Evolutionary conservation across 2,329 filamentous ascomycete genomes (phyloP), one percentile per base, ranked within the genome.

Genomic region (Aspergillus latus): DNA sequence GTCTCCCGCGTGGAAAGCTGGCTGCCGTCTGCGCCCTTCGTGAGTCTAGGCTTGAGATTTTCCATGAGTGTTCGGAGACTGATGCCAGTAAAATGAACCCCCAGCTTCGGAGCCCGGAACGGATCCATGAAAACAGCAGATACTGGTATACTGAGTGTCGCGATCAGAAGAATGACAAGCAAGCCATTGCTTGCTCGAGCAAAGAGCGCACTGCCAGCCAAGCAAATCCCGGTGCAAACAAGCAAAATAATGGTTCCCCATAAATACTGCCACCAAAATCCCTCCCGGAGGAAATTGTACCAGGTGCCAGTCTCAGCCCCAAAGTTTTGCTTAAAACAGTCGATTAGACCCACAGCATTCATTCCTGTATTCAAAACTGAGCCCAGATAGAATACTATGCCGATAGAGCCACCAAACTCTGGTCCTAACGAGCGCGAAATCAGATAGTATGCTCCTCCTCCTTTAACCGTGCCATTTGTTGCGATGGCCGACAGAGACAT

Each of bases 321-420:
- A 66, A 92, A 84, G 64, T 92, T 92, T 59, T 92, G 82, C 51
- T 84, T 85, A 55, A 95, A 80, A 66, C 90, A 95, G 74, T 94
- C 89, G 61, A 96, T 84, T 45, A 96, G 79, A 76, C 90, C 91
- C 43, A 95, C 90, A 26, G 92, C 84, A 67, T 96, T 96, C 80
- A 96, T 84, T 37, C 89, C 89, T 1, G 90, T 92, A 68, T 93
- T 95, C 67, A 96, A 84, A 2, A 89, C 88, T 62, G 90, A 89
- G n/a, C 91, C 90, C n/a, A 95, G 79, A 70, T 94, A 96, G 73
- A 95, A 95, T 10, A 96, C 84, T 26, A 95, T 82, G 1, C 91
- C 91, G 61, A 96, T 95, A 1, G 89, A 91, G 13, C 91, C 91
- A 28, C 91, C 91, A 69, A 96, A 96, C 67, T 96, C 91, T 5